A percentile compares a stretch with the other conserved stretches of the same genome.
These are phyloP conservation scores for Begonia fuchsioides DNA, from an alignment of 306 rosid species.

Conservation along the genomic window DNA sequence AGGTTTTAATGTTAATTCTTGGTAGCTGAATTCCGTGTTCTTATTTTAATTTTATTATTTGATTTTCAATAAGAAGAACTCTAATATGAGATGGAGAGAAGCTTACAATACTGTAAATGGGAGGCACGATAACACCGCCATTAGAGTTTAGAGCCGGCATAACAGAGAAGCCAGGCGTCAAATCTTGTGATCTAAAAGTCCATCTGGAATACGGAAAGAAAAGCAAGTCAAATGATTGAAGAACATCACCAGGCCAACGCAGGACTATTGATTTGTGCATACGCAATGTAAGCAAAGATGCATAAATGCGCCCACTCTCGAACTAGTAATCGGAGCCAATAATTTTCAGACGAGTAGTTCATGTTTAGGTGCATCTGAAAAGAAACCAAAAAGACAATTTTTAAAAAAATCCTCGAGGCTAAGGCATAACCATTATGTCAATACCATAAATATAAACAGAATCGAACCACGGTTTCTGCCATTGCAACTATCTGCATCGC, in stretches of 20 bases:
- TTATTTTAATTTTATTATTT: no score
- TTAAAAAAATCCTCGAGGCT: slow-evolving; percentile 2
- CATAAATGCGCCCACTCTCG: slow-evolving; percentile 86
- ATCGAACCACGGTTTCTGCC: slow-evolving; percentile 74
- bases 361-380: slow-evolving; percentile 67
- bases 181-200: slow-evolving; percentile 82
- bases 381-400: slow-evolving; percentile 7
- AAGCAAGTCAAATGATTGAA: background rate
- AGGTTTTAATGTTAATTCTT: no score
- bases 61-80: background rate
- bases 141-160: slow-evolving; percentile 55
- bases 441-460: background rate
- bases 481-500: slow-evolving; percentile 94
- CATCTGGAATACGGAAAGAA: slow-evolving; percentile 37
- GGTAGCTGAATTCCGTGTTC: no score
- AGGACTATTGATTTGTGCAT: slow-evolving; percentile 14
- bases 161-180: slow-evolving; percentile 76
- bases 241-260: background rate
- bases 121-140: slow-evolving; percentile 49
- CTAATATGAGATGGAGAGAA: no score
- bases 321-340: slow-evolving; percentile 74
- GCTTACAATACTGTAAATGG: slow-evolving; percentile 76
- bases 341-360: slow-evolving; percentile 55
- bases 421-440: background rate
- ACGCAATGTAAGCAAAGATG: slow-evolving; percentile 89